phyloP scores from a whole-genome alignment of 345 rosid genomes.

The Schrenkiella parvula region DNA sequence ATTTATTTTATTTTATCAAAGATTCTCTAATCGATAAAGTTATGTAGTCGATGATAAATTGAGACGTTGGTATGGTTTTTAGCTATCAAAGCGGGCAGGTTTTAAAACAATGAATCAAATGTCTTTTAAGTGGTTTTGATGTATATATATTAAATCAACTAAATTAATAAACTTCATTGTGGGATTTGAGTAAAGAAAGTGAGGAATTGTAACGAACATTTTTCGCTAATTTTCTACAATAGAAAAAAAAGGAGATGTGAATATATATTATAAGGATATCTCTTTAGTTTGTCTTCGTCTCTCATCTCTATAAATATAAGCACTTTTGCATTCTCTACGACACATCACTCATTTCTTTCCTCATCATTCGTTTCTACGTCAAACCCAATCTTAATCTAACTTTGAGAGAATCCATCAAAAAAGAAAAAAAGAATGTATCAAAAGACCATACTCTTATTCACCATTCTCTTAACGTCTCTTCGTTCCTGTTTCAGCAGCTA shows the following conservation, averaged over 20 bases:
- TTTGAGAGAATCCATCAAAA: slow-evolving; percentile 3
- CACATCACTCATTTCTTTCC: slow-evolving; percentile 14
- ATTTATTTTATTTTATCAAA: too few species aligned
- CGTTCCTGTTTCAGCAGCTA: slow-evolving; percentile 26
- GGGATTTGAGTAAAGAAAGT: neutral
- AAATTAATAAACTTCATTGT: neutral
- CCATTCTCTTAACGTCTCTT: slow-evolving; percentile 15
- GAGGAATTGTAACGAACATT: slow-evolving; percentile 19
- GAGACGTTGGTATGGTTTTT: neutral
- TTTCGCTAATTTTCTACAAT: neutral
- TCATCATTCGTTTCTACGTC: slow-evolving; percentile 14
- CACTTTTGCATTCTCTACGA: slow-evolving; percentile 18
- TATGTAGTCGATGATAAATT: too few species aligned
- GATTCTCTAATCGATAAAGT: too few species aligned
- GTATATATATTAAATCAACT: neutral
- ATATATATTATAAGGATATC: too few species aligned
- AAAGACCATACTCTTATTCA: slow-evolving; percentile 5
- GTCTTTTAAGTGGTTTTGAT: neutral
- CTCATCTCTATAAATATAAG: slow-evolving; percentile 25
- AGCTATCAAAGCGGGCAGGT: neutral
- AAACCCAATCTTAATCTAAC: slow-evolving; percentile 37
- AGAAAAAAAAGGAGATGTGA: neutral
- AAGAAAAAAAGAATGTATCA: slow-evolving; percentile 17
- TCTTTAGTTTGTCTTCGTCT: too few species aligned
- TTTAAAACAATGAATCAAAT: neutral